Percentiles rank a stretch among this genome's conserved stretches.
phyloP scores from a whole-genome alignment of 129 eudicot genomes.

The Helichrysum umbraculigerum region DNA sequence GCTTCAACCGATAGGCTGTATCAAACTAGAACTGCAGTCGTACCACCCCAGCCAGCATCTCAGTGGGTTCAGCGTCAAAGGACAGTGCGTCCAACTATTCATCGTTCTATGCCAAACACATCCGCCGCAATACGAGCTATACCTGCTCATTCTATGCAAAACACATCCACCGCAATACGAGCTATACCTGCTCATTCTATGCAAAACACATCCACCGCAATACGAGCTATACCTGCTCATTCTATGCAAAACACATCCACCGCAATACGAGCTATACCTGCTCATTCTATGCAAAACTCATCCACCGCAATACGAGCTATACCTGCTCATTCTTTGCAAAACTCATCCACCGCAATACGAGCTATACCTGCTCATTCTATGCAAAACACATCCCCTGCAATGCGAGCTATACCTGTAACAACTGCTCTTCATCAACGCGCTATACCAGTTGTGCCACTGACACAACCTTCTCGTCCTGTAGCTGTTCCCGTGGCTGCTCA shows the following conservation, averaged over 20 bases:
- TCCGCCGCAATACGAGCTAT: too few species aligned
- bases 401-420: constrained; percentile 3
- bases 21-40: constrained; percentile 44
- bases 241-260: constrained; percentile 19
- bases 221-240: neutral
- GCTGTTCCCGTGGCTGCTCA: neutral
- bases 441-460: constrained; percentile 11
- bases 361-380: constrained; percentile 2
- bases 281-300: constrained; percentile 10
- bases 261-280: neutral
- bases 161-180: too few species aligned
- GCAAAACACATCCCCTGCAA: constrained; percentile 5
- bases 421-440: constrained; percentile 18
- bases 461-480: constrained; percentile 7
- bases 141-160: too few species aligned
- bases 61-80: constrained; percentile 49
- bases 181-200: too few species aligned
- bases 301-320: neutral
- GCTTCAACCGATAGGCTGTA: constrained; percentile 26
- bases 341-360: neutral
- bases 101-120: constrained; percentile 20
- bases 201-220: too few species aligned
- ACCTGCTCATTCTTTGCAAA: constrained; percentile 14
- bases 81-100: constrained; percentile 23
- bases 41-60: constrained; percentile 42